Conservation (phyloP, 2,329 filamentous ascomycete genomes). For the Colletotrichum salicis region DNA sequence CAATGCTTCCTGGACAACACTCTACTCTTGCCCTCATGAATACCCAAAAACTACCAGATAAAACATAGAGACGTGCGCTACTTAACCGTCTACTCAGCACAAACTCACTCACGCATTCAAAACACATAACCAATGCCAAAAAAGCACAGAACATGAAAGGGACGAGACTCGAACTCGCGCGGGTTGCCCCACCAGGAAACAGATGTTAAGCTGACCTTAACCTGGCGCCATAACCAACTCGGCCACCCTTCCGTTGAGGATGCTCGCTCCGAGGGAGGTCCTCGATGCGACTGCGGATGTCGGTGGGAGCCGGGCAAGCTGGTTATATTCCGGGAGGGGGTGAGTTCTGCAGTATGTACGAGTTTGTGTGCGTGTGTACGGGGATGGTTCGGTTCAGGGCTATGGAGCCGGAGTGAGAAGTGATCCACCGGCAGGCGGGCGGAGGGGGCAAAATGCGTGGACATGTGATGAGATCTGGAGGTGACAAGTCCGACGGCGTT, state of each 20-base stretch:
- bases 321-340: neutral
- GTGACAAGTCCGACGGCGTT: neutral
- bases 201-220: conserved; percentile 35
- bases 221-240: conserved; percentile 36
- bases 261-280: neutral
- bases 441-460: neutral
- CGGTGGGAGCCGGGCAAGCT: neutral
- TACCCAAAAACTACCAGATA: neutral
- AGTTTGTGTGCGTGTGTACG: neutral
- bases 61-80: neutral
- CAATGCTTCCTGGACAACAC: too few species aligned
- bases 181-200: conserved; percentile 36
- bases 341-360: neutral
- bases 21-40: neutral
- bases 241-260: conserved; percentile 30
- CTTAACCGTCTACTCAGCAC: neutral
- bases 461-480: neutral
- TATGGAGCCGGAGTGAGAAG: neutral
- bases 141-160: conserved; percentile 15
- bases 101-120: neutral
- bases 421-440: neutral
- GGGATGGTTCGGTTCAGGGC: conserved; percentile 1
- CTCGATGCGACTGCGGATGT: neutral
- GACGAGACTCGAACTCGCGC: conserved; percentile 36
- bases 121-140: neutral